phyloP scores from a whole-genome alignment of 106 monocot species.

The Phalaenopsis equestris region DNA sequence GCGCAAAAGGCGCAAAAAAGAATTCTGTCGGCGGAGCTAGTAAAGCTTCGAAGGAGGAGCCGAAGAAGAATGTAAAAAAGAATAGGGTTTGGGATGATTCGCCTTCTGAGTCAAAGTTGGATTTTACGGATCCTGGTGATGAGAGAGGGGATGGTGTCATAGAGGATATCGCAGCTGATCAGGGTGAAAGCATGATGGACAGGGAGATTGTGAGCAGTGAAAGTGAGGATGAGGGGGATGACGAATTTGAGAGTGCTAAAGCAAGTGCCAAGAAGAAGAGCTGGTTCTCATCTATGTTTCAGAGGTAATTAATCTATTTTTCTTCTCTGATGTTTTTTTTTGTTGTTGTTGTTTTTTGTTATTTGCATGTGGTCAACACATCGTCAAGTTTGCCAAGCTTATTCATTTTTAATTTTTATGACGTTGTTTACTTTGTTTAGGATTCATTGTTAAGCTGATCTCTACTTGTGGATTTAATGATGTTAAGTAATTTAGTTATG shows the following conservation, averaged over 20 bases:
- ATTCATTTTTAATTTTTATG: neutral
- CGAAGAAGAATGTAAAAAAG: conserved; percentile 70
- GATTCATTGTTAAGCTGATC: neutral
- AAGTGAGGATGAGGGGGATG: conserved; percentile 77
- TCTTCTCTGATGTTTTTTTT: neutral
- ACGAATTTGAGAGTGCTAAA: conserved; percentile 36
- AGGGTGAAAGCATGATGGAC: conserved; percentile 99
- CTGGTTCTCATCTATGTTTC: conserved; percentile 87
- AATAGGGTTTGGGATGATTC: conserved; percentile 93
- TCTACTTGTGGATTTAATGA: neutral
- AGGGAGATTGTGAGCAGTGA: conserved; percentile 72
- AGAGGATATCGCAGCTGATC: conserved; percentile 42
- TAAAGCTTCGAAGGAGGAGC: conserved; percentile 29
- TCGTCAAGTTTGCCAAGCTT: neutral
- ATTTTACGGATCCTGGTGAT: conserved; percentile 72
- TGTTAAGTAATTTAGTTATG: neutral
- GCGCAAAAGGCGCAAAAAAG: conserved; percentile 68
- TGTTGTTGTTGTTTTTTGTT: neutral
- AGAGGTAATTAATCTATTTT: conserved; percentile 44
- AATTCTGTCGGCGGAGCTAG: conserved; percentile 10
- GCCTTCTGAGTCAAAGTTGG: conserved; percentile 52
- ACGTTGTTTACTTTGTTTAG: neutral
- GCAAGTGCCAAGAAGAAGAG: conserved; percentile 63
- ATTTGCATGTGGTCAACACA: neutral
- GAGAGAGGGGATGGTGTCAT: conserved; percentile 64